Conservation (phyloP, 2,329 filamentous ascomycete species). For the Trichoderma breve region DNA sequence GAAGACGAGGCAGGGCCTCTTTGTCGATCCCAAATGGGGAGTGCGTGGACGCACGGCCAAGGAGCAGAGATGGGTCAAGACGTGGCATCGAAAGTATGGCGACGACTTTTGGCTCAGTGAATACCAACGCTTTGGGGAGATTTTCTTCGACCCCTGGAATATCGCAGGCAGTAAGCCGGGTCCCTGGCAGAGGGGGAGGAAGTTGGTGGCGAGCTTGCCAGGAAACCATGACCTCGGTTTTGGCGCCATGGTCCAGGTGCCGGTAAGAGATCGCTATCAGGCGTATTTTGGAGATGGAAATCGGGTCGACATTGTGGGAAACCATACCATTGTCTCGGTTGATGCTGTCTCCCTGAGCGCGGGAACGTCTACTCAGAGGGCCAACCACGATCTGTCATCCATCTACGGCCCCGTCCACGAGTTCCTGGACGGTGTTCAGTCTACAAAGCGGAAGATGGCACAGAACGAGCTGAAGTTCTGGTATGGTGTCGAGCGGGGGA, state of each 20-base stretch:
- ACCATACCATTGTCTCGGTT: constrained; percentile 91
- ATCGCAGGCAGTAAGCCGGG: constrained; percentile 53
- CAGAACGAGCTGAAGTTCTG: constrained; percentile 66
- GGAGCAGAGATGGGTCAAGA: constrained; percentile 57
- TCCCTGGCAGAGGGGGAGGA: constrained; percentile 64
- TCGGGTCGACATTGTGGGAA: constrained; percentile 84
- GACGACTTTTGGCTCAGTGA: constrained; percentile 83
- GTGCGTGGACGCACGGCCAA: constrained; percentile 45
- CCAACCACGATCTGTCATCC: constrained; percentile 50
- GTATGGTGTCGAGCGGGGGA: constrained; percentile 56
- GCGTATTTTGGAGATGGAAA: constrained; percentile 91
- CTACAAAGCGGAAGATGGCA: constrained; percentile 64
- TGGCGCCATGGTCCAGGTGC: constrained; percentile 75
- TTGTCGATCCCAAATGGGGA: constrained; percentile 60
- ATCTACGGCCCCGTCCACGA: constrained; percentile 76
- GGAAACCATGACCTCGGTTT: constrained; percentile 97
- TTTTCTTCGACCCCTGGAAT: constrained; percentile 75
- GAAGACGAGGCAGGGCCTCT: constrained; percentile 66
- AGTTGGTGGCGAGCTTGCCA: constrained; percentile 79
- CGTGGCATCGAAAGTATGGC: constrained; percentile 72
- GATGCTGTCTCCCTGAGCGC: constrained; percentile 88
- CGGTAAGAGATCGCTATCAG: constrained; percentile 79
- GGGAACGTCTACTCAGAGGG: constrained; percentile 50
- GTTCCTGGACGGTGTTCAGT: constrained; percentile 69
- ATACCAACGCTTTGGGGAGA: constrained; percentile 78